Percentiles rank a stretch among this genome's conserved stretches.
Conservation (phyloP, 805 yeast genomes). For the Jamesozyma lodderae region DNA sequence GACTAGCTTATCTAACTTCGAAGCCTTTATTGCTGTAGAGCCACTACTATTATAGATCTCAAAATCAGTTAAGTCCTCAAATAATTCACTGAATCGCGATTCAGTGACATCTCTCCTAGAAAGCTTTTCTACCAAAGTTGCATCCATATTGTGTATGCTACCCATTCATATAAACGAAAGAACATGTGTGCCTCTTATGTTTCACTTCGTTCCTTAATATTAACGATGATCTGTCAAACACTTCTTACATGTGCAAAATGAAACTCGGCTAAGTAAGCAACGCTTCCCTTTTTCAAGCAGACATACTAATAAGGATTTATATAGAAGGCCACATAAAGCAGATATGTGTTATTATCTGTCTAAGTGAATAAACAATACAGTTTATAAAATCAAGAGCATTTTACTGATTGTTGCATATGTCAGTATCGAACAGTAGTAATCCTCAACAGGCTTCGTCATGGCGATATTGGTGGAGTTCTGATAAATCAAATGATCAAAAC, state of each 20-base stretch:
- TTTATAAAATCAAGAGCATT: no score
- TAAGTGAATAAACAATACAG: no score
- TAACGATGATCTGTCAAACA: no score
- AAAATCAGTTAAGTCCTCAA: slow-evolving; percentile 6
- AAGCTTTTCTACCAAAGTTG: slow-evolving; percentile 10
- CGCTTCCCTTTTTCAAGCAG: not conserved
- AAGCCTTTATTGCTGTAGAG: not conserved
- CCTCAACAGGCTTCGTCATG: not conserved
- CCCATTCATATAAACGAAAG: no score
- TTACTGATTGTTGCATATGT: no score
- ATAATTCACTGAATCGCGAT: slow-evolving; percentile 15
- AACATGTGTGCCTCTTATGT: no score
- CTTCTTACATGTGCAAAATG: not conserved
- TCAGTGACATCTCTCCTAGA: slow-evolving; percentile 16
- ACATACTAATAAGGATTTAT: not conserved
- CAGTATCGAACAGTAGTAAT: not conserved
- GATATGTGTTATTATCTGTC: no score
- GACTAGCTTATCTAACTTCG: not conserved
- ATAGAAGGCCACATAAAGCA: not conserved
- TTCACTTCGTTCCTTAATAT: no score
- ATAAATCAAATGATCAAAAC: no score
- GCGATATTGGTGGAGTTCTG: not conserved
- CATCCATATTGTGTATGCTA: no score
- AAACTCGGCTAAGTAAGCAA: not conserved
- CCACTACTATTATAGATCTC: no score